phyloP scores from a whole-genome alignment of 257 asterid species.

The Schizonepeta tenuifolia region DNA sequence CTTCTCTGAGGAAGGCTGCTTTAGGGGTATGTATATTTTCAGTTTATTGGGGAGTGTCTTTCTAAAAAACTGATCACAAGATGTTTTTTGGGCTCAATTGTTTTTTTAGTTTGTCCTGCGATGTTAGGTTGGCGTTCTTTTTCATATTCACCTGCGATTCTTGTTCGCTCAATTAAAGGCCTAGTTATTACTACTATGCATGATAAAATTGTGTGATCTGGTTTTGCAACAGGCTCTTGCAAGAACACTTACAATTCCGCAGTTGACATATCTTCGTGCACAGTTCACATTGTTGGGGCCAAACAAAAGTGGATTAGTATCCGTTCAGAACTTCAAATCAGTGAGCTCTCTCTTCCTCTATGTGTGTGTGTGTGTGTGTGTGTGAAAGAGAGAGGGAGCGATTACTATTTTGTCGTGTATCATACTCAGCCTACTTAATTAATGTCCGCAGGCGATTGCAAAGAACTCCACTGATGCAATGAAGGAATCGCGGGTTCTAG shows the following conservation, averaged over 20 bases:
- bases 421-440: neutral
- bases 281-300: constrained; percentile 85
- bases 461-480: constrained; percentile 80
- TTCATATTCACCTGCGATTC: too few relatives aligned
- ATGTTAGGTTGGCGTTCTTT: too few relatives aligned
- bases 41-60: neutral
- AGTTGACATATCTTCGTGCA: constrained; percentile 75
- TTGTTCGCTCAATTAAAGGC: too few relatives aligned
- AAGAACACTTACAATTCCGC: constrained; percentile 70
- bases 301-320: constrained; percentile 68
- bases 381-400: too few relatives aligned
- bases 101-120: too few relatives aligned
- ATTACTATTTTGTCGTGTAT: neutral
- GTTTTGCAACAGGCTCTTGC: constrained; percentile 69
- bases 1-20: constrained; percentile 86
- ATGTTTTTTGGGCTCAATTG: neutral
- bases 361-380: too few relatives aligned
- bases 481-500: constrained; percentile 88
- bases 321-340: constrained; percentile 67
- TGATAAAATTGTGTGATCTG: neutral
- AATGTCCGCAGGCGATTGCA: constrained; percentile 55
- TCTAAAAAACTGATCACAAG: neutral
- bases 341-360: constrained; percentile 40
- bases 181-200: too few relatives aligned
- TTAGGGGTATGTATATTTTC: constrained; percentile 62